Base-by-base conservation (phyloP, 1,284 basidiomycete genomes). In the Trichosporon sp. region DNA sequence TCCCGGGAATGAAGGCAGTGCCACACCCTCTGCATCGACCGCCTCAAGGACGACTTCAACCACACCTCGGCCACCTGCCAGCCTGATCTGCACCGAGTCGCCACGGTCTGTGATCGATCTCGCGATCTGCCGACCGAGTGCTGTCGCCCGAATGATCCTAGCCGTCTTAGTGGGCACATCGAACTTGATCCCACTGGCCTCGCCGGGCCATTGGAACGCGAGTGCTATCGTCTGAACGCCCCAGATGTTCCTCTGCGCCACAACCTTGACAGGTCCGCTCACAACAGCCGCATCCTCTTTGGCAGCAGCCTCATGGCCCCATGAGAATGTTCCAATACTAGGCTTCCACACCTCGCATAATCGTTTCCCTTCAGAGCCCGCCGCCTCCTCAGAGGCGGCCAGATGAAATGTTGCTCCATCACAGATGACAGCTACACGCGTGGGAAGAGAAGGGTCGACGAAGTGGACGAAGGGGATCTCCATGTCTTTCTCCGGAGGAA, bases 391-490 rank as follows among this genome's bases (percentile, higher is more conserved):
- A 3, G 49, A 54, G 3, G 49, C 6, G 25, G n/a, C 33, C 25
- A 49, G 11, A 2, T 10, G 3, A 25, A 65, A 61, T 1, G 40
- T 34, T 2, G 64, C 64, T 5, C 52, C 23, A 4, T 60, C 59
- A 27, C 66, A 68, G 9, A 31, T 19, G 14, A 68, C 59, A 4
- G 60, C 33, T 4, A 40, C 61, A 16, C 56, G 27, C 9, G 37
- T 19, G 4, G 66, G 66, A 14, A 68, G 52, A 0, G 57, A 29
- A 7, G 60, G n/a, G 23, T 66, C 63, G 10, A 69, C 66, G 19
- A 72, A 58, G 10, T 63, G 64, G 33, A 76, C 44, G 49, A 74
- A 70, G 3, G 75, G 75, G 29, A 78, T 68, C 3, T 58, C 31
- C 10, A 73, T 46, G 1, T 70, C 70, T 7, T 70, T 56, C 8